phyloP scores from a whole-genome alignment of 1,284 basidiomycete species.

The Puccinia hordei region DNA sequence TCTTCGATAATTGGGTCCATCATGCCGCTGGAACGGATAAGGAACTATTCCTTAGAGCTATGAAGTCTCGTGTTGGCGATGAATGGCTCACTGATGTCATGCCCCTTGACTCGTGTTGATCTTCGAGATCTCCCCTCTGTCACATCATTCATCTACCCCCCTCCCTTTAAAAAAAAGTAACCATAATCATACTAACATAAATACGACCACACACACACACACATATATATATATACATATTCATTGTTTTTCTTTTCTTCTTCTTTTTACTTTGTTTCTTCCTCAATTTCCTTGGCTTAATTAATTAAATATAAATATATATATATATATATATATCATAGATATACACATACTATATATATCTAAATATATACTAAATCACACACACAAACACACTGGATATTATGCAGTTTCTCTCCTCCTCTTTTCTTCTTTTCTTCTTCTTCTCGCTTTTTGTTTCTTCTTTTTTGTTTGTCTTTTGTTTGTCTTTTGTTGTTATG shows the following conservation, averaged over 20 bases:
- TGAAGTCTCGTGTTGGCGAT: constrained; percentile 41
- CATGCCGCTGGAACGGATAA: constrained; percentile 21
- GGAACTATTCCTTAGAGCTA: constrained; percentile 38
- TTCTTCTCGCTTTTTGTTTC: neutral
- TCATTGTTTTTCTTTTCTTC: neutral
- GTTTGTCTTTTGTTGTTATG: neutral
- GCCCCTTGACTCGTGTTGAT: constrained; percentile 38
- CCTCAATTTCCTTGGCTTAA: neutral
- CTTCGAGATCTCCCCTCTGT: neutral
- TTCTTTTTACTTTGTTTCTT: neutral
- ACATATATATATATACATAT: neutral
- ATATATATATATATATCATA: too few species aligned
- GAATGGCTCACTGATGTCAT: constrained; percentile 49
- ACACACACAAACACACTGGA: neutral
- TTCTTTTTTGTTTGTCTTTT: neutral
- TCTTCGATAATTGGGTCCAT: constrained; percentile 8
- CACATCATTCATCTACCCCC: neutral
- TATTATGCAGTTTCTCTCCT: neutral
- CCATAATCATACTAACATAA: neutral
- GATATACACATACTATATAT: too few species aligned
- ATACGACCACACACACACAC: neutral
- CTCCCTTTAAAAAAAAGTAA: neutral
- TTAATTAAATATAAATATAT: neutral
- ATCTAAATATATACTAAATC: too few species aligned
- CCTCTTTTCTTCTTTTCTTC: neutral